A percentile compares a stretch with the other conserved stretches of the same genome.
These are phyloP conservation scores for Zymoseptoria crescenta DNA, from an alignment of 2,329 filamentous ascomycete genomes.

Conservation along the genomic window DNA sequence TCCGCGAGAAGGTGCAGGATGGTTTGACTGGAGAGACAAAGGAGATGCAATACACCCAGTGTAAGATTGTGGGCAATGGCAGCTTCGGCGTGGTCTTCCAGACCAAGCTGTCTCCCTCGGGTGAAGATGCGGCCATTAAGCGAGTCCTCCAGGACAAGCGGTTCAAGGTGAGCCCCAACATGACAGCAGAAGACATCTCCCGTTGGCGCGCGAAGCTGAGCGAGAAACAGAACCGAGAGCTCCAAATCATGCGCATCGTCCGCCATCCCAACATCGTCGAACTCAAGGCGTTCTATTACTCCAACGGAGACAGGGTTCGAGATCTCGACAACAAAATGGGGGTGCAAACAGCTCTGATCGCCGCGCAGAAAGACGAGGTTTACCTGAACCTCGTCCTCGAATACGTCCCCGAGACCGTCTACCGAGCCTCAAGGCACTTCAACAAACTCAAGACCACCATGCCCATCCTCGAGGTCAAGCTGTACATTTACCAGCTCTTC, in stretches of 20 bases:
- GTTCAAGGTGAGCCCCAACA: conserved; percentile 68
- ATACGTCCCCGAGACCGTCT: conserved; percentile 96
- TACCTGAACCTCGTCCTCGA: conserved; percentile 98
- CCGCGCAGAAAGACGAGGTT: conserved; percentile 70
- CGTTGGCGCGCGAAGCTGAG: conserved; percentile 22
- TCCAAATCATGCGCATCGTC: conserved; percentile 99
- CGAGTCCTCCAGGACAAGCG: conserved; percentile 97
- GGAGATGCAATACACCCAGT: conserved; percentile 97
- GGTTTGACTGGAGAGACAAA: conserved; percentile 92
- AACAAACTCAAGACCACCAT: conserved; percentile 99
- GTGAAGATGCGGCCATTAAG: conserved; percentile 98
- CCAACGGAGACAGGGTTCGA: conserved; percentile 86
- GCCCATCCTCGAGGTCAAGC: conserved; percentile 97
- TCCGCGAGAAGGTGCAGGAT: conserved; percentile 98
- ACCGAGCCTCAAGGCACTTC: conserved; percentile 96
- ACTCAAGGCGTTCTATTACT: conserved; percentile 98
- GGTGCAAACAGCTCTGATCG: conserved; percentile 31
- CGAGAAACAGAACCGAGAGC: conserved; percentile 74
- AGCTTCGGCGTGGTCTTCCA: conserved; percentile 99
- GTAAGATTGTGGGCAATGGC: conserved; percentile 98
- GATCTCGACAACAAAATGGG: conserved; percentile 30
- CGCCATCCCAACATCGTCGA: conserved; percentile 98
- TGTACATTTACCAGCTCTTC: conserved; percentile 99
- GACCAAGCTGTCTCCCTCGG: conserved; percentile 95
- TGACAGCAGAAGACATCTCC: not conserved